Conservation (phyloP, 441 rosid species). For the Croton setiger region DNA sequence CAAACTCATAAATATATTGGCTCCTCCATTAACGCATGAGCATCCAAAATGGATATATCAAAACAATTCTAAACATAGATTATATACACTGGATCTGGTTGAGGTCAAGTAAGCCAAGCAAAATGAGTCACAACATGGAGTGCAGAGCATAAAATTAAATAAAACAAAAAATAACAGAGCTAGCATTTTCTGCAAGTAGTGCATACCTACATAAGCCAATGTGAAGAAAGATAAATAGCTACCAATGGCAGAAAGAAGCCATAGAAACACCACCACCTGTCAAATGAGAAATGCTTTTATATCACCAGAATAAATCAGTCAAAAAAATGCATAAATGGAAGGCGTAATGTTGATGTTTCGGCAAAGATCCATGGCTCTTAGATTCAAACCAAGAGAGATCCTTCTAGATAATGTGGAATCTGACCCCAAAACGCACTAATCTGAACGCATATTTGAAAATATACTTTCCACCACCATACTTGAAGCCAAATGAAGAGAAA, state of each 20-base stretch:
- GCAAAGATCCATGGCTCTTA: neutral
- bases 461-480: neutral
- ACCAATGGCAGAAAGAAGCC: constrained; percentile 85
- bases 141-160: neutral
- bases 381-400: neutral
- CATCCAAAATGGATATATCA: neutral
- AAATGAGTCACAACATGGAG: neutral
- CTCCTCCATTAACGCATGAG: neutral
- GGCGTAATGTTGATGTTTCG: neutral
- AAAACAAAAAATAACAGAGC: neutral
- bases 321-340: neutral
- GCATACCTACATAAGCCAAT: constrained; percentile 78
- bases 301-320: neutral
- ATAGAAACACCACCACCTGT: constrained; percentile 84
- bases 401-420: neutral
- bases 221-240: constrained; percentile 85
- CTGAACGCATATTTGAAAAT: neutral
- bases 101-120: neutral
- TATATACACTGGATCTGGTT: neutral
- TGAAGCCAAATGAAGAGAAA: neutral
- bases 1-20: constrained; percentile 12
- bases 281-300: constrained; percentile 11
- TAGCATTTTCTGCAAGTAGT: constrained; percentile 11
- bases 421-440: neutral
- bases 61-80: neutral